Base-by-base conservation (phyloP, 768 basidiomycete genomes). In the Auricularia cornea region DNA sequence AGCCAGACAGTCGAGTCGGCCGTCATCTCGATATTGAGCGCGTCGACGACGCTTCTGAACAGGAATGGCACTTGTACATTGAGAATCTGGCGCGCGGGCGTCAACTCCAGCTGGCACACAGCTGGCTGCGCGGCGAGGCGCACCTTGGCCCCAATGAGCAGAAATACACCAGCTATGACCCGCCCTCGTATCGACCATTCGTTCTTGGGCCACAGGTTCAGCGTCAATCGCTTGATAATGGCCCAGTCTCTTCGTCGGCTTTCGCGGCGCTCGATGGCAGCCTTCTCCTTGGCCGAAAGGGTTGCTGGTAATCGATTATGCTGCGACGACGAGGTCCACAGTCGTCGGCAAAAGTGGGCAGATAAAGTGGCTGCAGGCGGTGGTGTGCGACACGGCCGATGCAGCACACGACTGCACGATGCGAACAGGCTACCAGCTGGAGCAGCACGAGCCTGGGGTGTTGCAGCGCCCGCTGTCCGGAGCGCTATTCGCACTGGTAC, bases 41-140 rank as follows among this genome's bases (percentile, higher is more conserved):
- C 75, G 72, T 99, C 96, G 60, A 99, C 86, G 51, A 99, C 84
- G 30, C 81, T 75, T 75, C 98, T 98, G 83, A 99, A 99, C 65
- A 98, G 78, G 67, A 92, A 84, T 0, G 97, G 97, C n/a, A 99
- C 95, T 81, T 98, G 96, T 1, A 99, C 97, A 72, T 98, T 99
- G 63, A 98, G 76, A 52, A 97, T 76, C 94, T 94, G 52, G 30
- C 2, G 59, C 51, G 26, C 40, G 38, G 23, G 28, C 51, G 38
- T 14, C n/a, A 30, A n/a, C n/a, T n/a, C n/a, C n/a, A n/a, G n/a
- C n/a, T n/a, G n/a, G n/a, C n/a, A n/a, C n/a, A n/a, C n/a, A n/a
- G n/a, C n/a, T n/a, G n/a, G n/a, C n/a, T n/a, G n/a, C 48, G 59
- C 14, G n/a, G 3, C 41, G n/a, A 18, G 29, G 70, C 81, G 62